Conservation (phyloP, 352 stramenopile species). For the Pythium folliculosum region DNA sequence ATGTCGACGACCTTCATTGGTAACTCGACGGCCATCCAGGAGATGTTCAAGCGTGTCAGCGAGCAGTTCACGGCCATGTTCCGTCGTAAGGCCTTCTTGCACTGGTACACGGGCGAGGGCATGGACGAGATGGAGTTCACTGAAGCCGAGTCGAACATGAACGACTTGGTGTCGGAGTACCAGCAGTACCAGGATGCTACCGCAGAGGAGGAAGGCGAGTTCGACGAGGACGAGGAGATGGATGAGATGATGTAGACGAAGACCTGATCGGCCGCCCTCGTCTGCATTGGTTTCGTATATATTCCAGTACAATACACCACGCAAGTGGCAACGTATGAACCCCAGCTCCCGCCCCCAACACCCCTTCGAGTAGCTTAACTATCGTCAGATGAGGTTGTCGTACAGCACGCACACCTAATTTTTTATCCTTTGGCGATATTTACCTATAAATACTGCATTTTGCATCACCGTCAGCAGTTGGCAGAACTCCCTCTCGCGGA, state of each 20-base stretch:
- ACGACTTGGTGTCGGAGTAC: conserved; percentile 99
- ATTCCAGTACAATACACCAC: conserved; percentile 60
- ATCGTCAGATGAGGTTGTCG: conserved; percentile 62
- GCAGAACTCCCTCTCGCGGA: too few species aligned
- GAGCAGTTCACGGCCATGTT: conserved; percentile 99
- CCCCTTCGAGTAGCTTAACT: conserved; percentile 56
- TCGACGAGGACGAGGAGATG: conserved; percentile 95
- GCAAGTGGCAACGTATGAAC: conserved; percentile 41
- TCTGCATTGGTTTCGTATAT: conserved; percentile 58
- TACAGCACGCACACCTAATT: conserved; percentile 58
- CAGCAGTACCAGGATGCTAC: conserved; percentile 99
- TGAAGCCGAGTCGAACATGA: conserved; percentile 99
- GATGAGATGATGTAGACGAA: conserved; percentile 91
- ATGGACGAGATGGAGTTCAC: conserved; percentile 99
- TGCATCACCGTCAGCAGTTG: neutral
- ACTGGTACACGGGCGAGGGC: conserved; percentile 99
- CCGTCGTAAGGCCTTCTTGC: conserved; percentile 99
- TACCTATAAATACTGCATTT: conserved; percentile 43
- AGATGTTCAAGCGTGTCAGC: conserved; percentile 99
- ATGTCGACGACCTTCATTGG: conserved; percentile 99
- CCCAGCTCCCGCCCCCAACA: conserved; percentile 23
- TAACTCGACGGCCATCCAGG: conserved; percentile 99
- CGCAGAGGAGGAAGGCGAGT: conserved; percentile 97
- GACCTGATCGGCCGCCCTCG: conserved; percentile 43
- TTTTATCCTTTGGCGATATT: conserved; percentile 61